Evolutionary conservation across 805 yeast species (phyloP).

Genomic region (Candida saitoana): DNA sequence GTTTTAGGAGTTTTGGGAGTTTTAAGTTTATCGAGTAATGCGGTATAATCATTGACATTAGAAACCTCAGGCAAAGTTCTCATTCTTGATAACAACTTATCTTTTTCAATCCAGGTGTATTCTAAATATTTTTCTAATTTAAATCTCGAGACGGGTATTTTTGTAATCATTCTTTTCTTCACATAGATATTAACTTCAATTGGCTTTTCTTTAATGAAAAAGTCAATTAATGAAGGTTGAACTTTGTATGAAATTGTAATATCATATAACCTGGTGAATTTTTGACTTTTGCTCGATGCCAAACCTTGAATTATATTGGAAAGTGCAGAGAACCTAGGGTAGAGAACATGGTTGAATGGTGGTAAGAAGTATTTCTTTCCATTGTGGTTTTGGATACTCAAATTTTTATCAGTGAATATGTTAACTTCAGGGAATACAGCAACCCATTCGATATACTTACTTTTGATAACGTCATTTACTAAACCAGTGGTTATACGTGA

Average conservation of each 20-base stretch:
- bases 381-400: conserved; percentile 48
- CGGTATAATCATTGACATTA: conserved; percentile 3
- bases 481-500: conserved; percentile 28
- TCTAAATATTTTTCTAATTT: conserved; percentile 76
- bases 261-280: conserved; percentile 50
- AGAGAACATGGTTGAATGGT: conserved; percentile 53
- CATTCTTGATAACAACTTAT: conserved; percentile 34
- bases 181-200: conserved; percentile 45
- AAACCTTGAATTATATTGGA: conserved; percentile 45
- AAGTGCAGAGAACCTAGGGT: conserved; percentile 71
- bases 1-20: background rate
- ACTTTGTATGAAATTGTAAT: conserved; percentile 45
- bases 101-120: conserved; percentile 67
- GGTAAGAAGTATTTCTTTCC: conserved; percentile 61
- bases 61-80: conserved; percentile 2
- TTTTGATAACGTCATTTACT: conserved; percentile 32
- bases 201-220: conserved; percentile 24
- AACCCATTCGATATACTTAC: conserved; percentile 53
- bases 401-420: conserved; percentile 50
- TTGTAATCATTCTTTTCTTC: conserved; percentile 40
- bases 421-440: conserved; percentile 85
- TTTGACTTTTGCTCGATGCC: conserved; percentile 25
- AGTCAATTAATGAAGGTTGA: conserved; percentile 29
- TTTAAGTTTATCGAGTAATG: background rate
- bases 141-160: conserved; percentile 50